Evolutionary conservation across 1,139 yeast species (phyloP).

Genomic region (Nakaseomyces nivariensis): DNA sequence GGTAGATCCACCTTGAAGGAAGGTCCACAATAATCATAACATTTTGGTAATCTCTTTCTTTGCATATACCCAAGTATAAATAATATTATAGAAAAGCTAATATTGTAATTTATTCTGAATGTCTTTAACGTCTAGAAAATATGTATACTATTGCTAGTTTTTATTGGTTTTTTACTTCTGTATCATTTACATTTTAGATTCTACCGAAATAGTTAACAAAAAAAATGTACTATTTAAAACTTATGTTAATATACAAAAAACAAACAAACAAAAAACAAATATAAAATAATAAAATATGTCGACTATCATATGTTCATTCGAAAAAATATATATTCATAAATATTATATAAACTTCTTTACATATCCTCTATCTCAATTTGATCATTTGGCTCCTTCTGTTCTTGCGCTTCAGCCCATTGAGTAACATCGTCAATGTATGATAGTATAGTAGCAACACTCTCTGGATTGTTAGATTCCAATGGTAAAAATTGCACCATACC

Average conservation of each 20-base stretch:
- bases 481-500: slow-evolving; percentile 98
- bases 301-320: neutral
- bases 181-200: no score
- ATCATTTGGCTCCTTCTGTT: slow-evolving; percentile 90
- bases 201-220: no score
- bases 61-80: neutral
- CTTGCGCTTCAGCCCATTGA: slow-evolving; percentile 95
- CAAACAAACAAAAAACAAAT: neutral
- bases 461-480: slow-evolving; percentile 71
- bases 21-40: slow-evolving; percentile 22
- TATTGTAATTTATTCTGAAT: slow-evolving; percentile 1
- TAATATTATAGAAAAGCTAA: slow-evolving; percentile 1
- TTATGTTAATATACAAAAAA: no score
- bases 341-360: neutral
- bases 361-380: slow-evolving; percentile 50
- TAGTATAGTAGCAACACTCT: slow-evolving; percentile 69
- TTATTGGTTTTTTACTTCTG: neutral
- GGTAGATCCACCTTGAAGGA: slow-evolving; percentile 86
- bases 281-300: neutral
- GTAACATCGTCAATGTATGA: slow-evolving; percentile 94
- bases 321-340: no score
- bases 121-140: neutral
- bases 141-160: neutral
- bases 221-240: no score
- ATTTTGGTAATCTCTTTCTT: neutral